Evolutionary conservation across 495 filamentous ascomycete genomes (phyloP).

Genomic region (Podospora anserina): DNA sequence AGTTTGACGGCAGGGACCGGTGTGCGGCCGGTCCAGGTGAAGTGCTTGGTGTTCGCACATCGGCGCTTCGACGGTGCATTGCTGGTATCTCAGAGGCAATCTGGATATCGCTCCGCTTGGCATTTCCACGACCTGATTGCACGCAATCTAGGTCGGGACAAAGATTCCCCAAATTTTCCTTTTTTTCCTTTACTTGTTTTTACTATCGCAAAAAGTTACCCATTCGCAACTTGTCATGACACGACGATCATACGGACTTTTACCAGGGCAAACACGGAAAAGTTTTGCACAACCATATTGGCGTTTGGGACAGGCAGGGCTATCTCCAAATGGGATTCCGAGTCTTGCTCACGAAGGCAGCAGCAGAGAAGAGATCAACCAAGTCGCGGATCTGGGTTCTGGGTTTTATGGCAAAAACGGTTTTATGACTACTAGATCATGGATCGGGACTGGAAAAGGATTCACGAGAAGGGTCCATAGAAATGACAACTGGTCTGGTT

Average conservation of each 20-base stretch:
- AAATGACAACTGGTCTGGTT: constrained; percentile 25
- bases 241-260: constrained; percentile 21
- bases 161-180: constrained; percentile 12
- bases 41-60: constrained; percentile 26
- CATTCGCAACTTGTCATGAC: constrained; percentile 25
- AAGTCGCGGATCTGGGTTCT: constrained; percentile 21
- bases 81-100: constrained; percentile 33
- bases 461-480: constrained; percentile 22
- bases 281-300: constrained; percentile 30
- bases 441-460: constrained; percentile 25
- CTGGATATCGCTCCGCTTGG: constrained; percentile 37
- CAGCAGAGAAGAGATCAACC: constrained; percentile 8
- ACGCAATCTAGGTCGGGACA: constrained; percentile 16
- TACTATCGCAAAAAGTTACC: constrained; percentile 17
- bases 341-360: background rate
- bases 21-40: constrained; percentile 35
- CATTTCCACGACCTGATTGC: constrained; percentile 23
- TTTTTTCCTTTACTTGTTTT: constrained; percentile 20
- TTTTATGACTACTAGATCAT: constrained; percentile 35
- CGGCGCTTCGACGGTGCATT: constrained; percentile 25
- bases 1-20: constrained; percentile 29
- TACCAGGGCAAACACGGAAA: constrained; percentile 29
- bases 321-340: constrained; percentile 3
- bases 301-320: constrained; percentile 30
- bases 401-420: constrained; percentile 17